These are phyloP conservation scores for Yarrowia sp. DNA, from an alignment of 805 yeast species.

Conservation along the genomic window DNA sequence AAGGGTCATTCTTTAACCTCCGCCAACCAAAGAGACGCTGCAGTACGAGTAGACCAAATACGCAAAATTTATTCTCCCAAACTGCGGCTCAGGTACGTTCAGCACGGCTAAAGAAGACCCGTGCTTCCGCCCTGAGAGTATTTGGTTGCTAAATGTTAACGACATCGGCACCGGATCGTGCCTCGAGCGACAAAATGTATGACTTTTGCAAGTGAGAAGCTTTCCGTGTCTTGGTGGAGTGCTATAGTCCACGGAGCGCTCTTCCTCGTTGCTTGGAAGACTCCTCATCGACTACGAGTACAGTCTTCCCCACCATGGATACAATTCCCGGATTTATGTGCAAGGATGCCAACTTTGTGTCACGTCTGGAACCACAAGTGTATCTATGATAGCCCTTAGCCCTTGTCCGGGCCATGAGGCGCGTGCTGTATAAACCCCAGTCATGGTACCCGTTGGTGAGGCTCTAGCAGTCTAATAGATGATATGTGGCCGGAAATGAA, in stretches of 20 bases:
- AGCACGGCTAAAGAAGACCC: constrained; percentile 33
- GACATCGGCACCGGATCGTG: not conserved
- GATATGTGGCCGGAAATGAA: constrained; percentile 1
- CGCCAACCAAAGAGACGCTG: constrained; percentile 1
- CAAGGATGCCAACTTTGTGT: constrained; percentile 4
- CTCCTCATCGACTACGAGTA: not conserved
- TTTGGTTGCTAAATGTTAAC: constrained; percentile 28
- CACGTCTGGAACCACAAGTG: constrained; percentile 32
- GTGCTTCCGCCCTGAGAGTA: constrained; percentile 38
- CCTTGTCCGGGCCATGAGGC: constrained; percentile 24
- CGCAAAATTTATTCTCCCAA: constrained; percentile 14
- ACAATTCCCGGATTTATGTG: constrained; percentile 30
- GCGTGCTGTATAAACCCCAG: constrained; percentile 37
- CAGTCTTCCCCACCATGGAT: constrained; percentile 14
- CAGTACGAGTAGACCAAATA: constrained; percentile 26
- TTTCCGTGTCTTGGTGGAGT: not conserved
- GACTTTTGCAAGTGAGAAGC: too few relatives aligned
- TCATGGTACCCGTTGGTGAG: constrained; percentile 34
- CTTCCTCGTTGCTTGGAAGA: not conserved
- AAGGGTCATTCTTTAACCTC: constrained; percentile 33
- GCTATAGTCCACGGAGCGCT: not conserved
- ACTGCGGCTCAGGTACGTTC: constrained; percentile 36
- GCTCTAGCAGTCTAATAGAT: constrained; percentile 9
- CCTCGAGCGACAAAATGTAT: not conserved
- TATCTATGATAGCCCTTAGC: not conserved